These are phyloP conservation scores for Gracilaria gracilis DNA, from an alignment of 23 red algal genomes.

Conservation along the genomic window DNA sequence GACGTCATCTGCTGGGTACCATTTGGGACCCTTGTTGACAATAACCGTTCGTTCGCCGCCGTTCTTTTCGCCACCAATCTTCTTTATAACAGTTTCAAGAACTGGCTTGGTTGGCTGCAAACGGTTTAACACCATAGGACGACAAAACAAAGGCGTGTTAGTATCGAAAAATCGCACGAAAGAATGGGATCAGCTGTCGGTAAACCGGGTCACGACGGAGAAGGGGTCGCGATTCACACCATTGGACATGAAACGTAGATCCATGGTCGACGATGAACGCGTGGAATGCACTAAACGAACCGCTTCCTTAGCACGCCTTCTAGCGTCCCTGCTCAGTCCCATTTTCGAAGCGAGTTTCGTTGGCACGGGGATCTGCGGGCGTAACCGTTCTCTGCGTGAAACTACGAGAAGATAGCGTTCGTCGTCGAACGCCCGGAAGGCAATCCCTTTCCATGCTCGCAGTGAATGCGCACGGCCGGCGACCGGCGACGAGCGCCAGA, in stretches of 20 bases:
- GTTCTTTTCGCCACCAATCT: slow-evolving; percentile 80
- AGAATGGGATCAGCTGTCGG: neutral
- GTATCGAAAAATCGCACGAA: neutral
- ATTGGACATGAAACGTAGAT: neutral
- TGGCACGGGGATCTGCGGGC: neutral
- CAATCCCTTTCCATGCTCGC: too few species aligned
- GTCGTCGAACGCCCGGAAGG: too few species aligned
- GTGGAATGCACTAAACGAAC: slow-evolving; percentile 34
- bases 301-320: slow-evolving; percentile 72
- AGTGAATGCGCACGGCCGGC: neutral
- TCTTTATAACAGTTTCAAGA: slow-evolving; percentile 63
- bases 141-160: neutral
- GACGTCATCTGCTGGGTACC: slow-evolving; percentile 81
- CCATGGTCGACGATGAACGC: neutral
- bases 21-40: slow-evolving; percentile 60
- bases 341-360: neutral
- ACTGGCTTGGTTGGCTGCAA: slow-evolving; percentile 28
- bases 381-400: neutral
- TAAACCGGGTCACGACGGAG: neutral
- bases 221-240: neutral
- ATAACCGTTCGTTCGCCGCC: slow-evolving; percentile 56
- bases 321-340: slow-evolving; percentile 54
- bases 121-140: neutral
- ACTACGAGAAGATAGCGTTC: neutral
- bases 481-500: neutral